Base-by-base conservation (phyloP, 768 basidiomycete genomes). In the Lentinula lateritia region DNA sequence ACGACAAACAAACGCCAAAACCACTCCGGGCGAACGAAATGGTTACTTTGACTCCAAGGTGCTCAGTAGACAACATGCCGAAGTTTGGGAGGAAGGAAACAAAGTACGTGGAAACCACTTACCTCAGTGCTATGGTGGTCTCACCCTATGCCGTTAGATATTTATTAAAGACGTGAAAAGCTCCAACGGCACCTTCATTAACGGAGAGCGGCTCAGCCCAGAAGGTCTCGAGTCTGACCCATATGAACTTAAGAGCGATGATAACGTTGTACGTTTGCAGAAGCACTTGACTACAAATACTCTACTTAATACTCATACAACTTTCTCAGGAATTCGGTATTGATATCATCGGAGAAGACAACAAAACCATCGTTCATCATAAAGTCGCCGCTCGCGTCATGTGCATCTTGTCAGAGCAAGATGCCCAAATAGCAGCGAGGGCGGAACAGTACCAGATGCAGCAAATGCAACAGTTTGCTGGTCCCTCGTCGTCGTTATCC, bases 81-180 rank as follows among this genome's bases (percentile, higher is more conserved):
- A 98, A 76, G 92, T 99, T n/a, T 99, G 90, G 96, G 95, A 93
- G 76, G 93, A 96, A 63, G 79, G 74, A 46, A 86, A 84, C 50
- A 96, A 96, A 85, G 95, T 93, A 53, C 10, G 38, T 15, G 4
- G 12, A n/a, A 5, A 20, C 4, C 2, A 12, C 46, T 28, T 5
- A 10, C 5, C 18, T 10, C n/a, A 20, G 46, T 8, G 20, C 10
- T 5, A 39, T 39, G 9, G 7, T 9, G 9, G 9, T 23, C 46
- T 48, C 10, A 20, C 8, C 16, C n/a, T n/a, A 43, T 54, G 79
- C 70, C 50, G 59, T 52, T 50, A 98, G 94, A 95, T 98, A 74
- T 96, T 78, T 79, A 98, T 99, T 80, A 96, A 94, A 75, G 97
- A 98, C 73, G 94, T 98, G 71, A 96, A 96, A 78, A 93, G 91